A percentile compares a stretch with the other conserved stretches of the same genome.
phyloP scores from a whole-genome alignment of 106 monocot genomes.

The Xerophyta viscosa region DNA sequence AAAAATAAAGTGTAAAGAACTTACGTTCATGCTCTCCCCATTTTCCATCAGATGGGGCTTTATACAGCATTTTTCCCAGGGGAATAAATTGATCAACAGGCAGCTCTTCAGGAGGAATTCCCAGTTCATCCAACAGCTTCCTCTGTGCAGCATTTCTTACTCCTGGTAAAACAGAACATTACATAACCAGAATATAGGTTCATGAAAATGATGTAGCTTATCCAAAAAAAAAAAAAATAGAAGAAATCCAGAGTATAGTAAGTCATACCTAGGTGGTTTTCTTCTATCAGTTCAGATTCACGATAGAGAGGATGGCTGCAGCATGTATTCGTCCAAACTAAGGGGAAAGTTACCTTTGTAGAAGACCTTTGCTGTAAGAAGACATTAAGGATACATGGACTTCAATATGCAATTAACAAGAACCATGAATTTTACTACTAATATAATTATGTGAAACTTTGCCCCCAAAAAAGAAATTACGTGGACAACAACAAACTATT shows the following conservation, averaged over 20 bases:
- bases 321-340: slow-evolving; percentile 77
- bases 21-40: slow-evolving; percentile 98
- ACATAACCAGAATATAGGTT: too few relatives aligned
- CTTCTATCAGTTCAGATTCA: slow-evolving; percentile 72
- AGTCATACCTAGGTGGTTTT: slow-evolving; percentile 51
- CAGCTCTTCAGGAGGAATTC: slow-evolving; percentile 63
- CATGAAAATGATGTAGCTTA: too few relatives aligned
- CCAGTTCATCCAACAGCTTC: slow-evolving; percentile 85
- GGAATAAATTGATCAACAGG: slow-evolving; percentile 82
- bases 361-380: slow-evolving; percentile 58
- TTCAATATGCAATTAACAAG: too few relatives aligned
- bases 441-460: too few relatives aligned
- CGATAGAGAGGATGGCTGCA: slow-evolving; percentile 85
- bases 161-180: too few relatives aligned
- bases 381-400: too few relatives aligned
- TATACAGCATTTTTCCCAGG: slow-evolving; percentile 85
- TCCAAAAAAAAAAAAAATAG: too few relatives aligned
- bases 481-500: too few relatives aligned
- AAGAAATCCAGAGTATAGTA: too few relatives aligned
- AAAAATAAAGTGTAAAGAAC: slow-evolving; percentile 2
- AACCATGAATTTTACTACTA: too few relatives aligned
- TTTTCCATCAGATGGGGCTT: slow-evolving; percentile 98
- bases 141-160: slow-evolving; percentile 90
- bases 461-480: too few relatives aligned
- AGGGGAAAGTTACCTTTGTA: slow-evolving; percentile 72